Evolutionary conservation across 306 rosid genomes (phyloP), one percentile per base, ranked within the genome.

Genomic region (Astragalus glycyphyllos): DNA sequence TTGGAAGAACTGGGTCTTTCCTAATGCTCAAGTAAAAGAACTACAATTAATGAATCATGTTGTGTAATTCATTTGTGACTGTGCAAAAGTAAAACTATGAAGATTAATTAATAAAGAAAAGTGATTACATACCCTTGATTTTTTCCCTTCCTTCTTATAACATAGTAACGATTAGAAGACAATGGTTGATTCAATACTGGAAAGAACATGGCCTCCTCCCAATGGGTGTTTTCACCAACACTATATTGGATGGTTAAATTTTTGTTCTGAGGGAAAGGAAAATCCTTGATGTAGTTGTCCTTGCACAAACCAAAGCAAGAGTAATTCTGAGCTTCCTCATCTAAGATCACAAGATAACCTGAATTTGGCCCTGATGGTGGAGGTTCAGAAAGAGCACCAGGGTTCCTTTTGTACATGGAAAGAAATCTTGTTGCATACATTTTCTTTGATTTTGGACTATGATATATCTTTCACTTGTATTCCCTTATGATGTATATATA

Each of bases 141-240:
- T 13, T 45, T 74, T 49, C 89, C 89, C 0, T 10, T 32, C 6
- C 86, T 73, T 14, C 58, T 31, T 4, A 89, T 56, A 3, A 84
- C 83, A 40, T 89, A 89, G 76, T 89, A 88, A 4, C 56, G 79
- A 10, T 85, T 85, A 6, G 84, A 66, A 65, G 81, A 68, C 51
- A 83, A 34, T 5, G 96, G 89, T 8, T 78, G 86, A 77, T 78
- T 66, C 8, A 84, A 72, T 38, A 84, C 88, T 6, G 96, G 92
- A 57, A 57, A 11, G 17, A 57, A 57, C 63, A 57, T 57, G 4
- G 23, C 42, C 13, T 7, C 6, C 12, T 57, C 63, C 5, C 9
- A 29, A 7, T 12, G 17, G 0, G 4, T 57, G 11, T 10, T 1
- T 3, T 57, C 6, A 6, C 10, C 5, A 9, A 26, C 38, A 1